Conservation (phyloP, 331 rosid species). For the Acacia concinna region DNA sequence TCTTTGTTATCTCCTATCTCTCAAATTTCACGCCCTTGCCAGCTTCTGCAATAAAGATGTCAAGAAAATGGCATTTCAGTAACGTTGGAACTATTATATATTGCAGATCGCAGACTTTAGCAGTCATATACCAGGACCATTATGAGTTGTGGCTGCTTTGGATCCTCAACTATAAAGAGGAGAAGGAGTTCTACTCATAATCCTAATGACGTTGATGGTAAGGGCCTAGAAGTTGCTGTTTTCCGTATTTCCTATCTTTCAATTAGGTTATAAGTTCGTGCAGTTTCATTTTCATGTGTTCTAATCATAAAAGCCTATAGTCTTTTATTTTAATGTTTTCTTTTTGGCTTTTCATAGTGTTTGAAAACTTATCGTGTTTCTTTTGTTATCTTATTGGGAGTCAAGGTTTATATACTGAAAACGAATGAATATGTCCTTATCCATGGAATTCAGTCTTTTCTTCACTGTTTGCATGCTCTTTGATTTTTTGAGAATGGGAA, state of each 20-base stretch:
- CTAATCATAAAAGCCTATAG: not conserved
- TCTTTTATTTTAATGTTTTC: not conserved
- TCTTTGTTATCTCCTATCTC: not conserved
- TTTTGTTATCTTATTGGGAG: not conserved
- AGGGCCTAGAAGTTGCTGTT: constrained; percentile 16
- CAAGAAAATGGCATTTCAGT: constrained; percentile 22
- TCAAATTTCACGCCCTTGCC: not conserved
- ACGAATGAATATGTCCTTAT: not conserved
- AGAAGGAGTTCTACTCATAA: constrained; percentile 38
- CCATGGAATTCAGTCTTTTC: not conserved
- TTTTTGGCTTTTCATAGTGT: constrained; percentile 13
- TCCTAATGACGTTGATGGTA: constrained; percentile 53
- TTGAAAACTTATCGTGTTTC: constrained; percentile 2
- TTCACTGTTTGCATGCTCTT: not conserved
- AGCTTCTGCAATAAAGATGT: constrained; percentile 15
- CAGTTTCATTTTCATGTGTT: constrained; percentile 7
- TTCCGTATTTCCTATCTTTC: constrained; percentile 22
- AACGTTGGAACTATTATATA: constrained; percentile 24
- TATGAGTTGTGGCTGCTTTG: constrained; percentile 90
- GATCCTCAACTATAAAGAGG: constrained; percentile 49
- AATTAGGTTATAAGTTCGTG: not conserved
- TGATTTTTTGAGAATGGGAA: not conserved
- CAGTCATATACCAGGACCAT: constrained; percentile 29
- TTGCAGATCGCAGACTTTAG: constrained; percentile 35
- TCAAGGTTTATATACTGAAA: not conserved